Base-by-base conservation (phyloP, 805 yeast species). In the Myxozyma monticola region DNA sequence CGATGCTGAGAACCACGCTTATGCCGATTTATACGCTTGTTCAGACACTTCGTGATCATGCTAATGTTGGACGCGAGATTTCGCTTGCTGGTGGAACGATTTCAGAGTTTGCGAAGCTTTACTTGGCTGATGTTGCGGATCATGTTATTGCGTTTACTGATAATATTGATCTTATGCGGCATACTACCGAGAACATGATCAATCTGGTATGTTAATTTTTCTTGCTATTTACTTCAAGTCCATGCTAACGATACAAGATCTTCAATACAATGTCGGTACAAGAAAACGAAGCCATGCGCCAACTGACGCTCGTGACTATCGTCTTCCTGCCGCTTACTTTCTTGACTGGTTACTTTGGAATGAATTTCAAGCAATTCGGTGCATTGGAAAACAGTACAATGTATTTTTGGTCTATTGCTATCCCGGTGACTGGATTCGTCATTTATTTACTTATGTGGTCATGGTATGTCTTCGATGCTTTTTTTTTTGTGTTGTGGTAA, bases 291-390 rank as follows among this genome's bases (percentile, higher is more conserved):
- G 74, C 83, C 3, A 79, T 80, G 74, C 71, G 73, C 45, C 73
- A 75, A 61, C 67, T 80, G 37, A 76, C 83, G 6, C 61, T 80
- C 33, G 77, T 80, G 8, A 76, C 84, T 0, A 83, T 80, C 12
- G 72, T 80, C 12, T 80, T 80, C 57, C 67, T 80, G 33, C 85
- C 85, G 4, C 61, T 80, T 46, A 73, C 80, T 4, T 80, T 80
- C 60, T 71, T 81, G 73, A 78, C 84, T 1, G 84, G 84, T 10
- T 80, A 78, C 60, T 80, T 76, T 53, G 82, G 82, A 15, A 78
- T 78, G 81, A 78, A 78, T 58, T 78, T 78, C 60, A 62, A 65
- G 24, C 50, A 60, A 5, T 78, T 78, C 54, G 69, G 68, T 2
- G 71, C 72, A 42, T 61, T 78, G 35, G 59, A 69, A 14, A 50